These are phyloP conservation scores for Trichoderma lentiforme DNA, from an alignment of 2,329 filamentous ascomycete species.

Conservation along the genomic window DNA sequence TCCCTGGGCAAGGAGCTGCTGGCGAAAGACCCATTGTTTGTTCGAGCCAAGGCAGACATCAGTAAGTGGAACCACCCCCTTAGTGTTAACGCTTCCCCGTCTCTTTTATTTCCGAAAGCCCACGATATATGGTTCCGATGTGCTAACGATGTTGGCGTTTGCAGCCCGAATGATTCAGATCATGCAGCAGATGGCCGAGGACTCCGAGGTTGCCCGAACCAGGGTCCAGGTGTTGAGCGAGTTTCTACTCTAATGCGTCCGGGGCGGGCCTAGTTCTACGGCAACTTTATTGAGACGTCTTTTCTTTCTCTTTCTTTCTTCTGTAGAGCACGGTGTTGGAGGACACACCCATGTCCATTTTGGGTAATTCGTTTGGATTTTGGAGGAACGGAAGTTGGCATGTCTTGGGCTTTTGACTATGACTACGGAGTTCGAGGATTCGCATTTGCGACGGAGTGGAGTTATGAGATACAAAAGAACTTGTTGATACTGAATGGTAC, in stretches of 20 bases:
- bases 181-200: constrained; percentile 57
- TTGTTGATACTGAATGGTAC: background rate
- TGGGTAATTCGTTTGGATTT: background rate
- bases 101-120: constrained; percentile 17
- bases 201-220: constrained; percentile 57
- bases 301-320: background rate
- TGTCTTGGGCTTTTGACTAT: background rate
- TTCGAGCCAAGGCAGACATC: constrained; percentile 59
- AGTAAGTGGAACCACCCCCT: constrained; percentile 41
- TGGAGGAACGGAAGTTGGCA: background rate
- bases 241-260: constrained; percentile 36
- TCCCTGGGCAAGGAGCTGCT: constrained; percentile 45
- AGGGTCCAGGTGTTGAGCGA: constrained; percentile 57
- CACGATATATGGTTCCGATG: background rate
- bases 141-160: constrained; percentile 6
- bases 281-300: background rate
- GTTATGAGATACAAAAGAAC: background rate
- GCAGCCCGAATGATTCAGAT: constrained; percentile 62
- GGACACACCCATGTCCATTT: background rate
- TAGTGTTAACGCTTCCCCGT: constrained; percentile 4
- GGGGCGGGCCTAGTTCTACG: background rate
- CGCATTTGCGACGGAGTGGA: background rate
- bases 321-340: background rate
- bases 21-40: constrained; percentile 54
- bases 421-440: background rate